Conservation (phyloP, 257 asterid genomes). For the Fraxinus americana region DNA sequence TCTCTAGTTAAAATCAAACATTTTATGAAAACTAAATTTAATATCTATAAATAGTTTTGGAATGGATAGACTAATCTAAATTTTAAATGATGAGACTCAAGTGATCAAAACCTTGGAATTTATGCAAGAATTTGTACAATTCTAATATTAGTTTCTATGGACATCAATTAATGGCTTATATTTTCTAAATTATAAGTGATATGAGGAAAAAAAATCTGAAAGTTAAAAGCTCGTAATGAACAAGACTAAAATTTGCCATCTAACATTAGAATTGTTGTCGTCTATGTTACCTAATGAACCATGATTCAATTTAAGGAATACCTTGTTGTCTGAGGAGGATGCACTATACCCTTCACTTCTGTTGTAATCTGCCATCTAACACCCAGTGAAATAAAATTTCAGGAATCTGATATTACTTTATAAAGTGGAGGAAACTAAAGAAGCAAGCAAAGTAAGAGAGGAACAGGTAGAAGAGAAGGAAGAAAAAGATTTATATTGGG, state of each 20-base stretch:
- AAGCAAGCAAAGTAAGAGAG: conserved; percentile 43
- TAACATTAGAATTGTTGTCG: no score
- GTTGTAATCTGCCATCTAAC: conserved; percentile 52
- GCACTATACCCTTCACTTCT: conserved; percentile 37
- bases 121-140: background rate
- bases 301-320: background rate
- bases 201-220: background rate
- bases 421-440: conserved; percentile 48
- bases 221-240: background rate
- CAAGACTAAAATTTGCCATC: background rate
- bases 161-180: background rate
- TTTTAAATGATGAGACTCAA: background rate
- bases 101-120: background rate
- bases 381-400: conserved; percentile 21
- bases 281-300: background rate
- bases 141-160: background rate
- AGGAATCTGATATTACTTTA: conserved; percentile 58
- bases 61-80: background rate
- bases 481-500: background rate
- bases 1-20: background rate
- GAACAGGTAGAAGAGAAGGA: conserved; percentile 15
- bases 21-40: no score
- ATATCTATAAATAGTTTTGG: background rate
- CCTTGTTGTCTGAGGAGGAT: conserved; percentile 42
- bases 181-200: background rate